Evolutionary conservation across 352 stramenopile genomes (phyloP).

Genomic region (Phytophthora megakarya): DNA sequence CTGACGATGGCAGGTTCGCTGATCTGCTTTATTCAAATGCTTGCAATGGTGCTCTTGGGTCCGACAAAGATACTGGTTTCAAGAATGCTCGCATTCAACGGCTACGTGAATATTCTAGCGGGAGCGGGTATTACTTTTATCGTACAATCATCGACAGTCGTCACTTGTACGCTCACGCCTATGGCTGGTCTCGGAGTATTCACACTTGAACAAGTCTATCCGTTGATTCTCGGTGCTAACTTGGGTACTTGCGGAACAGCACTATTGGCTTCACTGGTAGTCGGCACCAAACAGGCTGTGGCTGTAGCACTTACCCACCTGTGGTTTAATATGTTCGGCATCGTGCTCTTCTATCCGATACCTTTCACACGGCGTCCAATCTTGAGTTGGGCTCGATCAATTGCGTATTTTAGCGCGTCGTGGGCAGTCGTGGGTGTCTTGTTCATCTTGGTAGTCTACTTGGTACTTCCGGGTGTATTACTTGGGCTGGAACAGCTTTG

Average conservation of each 20-base stretch:
- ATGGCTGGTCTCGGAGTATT: slow-evolving; percentile 90
- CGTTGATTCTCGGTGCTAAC: slow-evolving; percentile 90
- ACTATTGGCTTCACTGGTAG: slow-evolving; percentile 86
- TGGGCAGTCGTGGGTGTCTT: slow-evolving; percentile 51
- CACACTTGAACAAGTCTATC: slow-evolving; percentile 86
- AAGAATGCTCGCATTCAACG: slow-evolving; percentile 86
- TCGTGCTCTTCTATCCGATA: slow-evolving; percentile 91
- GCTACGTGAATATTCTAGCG: slow-evolving; percentile 85
- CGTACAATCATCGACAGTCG: slow-evolving; percentile 90
- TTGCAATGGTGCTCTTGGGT: too few relatives aligned
- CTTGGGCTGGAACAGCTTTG: slow-evolving; percentile 58
- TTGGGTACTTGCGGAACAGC: slow-evolving; percentile 89
- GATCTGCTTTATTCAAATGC: too few relatives aligned
- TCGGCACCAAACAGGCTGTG: slow-evolving; percentile 65
- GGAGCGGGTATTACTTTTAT: slow-evolving; percentile 80
- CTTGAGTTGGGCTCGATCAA: slow-evolving; percentile 58
- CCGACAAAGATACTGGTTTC: slow-evolving; percentile 80
- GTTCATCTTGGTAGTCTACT: slow-evolving; percentile 50
- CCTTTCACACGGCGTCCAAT: slow-evolving; percentile 78
- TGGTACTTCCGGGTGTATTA: slow-evolving; percentile 44
- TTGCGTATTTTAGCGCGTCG: slow-evolving; percentile 67
- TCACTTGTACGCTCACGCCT: slow-evolving; percentile 86
- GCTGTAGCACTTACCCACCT: slow-evolving; percentile 90
- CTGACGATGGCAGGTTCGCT: slow-evolving; percentile 44
- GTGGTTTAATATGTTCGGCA: slow-evolving; percentile 91